Conservation (phyloP, 2,329 filamentous ascomycete genomes). For the Lecanicillium sp. region DNA sequence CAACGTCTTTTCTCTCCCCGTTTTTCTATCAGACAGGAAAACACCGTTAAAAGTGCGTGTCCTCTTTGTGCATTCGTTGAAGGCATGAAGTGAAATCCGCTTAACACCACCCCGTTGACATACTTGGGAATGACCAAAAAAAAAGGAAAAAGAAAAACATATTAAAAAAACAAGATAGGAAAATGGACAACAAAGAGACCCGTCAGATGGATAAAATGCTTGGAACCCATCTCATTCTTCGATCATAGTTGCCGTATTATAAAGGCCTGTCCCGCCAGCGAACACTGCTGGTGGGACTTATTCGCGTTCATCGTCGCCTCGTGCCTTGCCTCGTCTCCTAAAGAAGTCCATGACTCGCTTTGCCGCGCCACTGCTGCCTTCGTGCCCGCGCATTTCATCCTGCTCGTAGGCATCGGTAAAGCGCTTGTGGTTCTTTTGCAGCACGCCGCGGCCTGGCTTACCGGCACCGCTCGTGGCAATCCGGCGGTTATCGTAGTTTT, state of each 20-base stretch:
- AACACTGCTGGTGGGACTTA: neutral
- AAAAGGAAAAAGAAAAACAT: constrained; percentile 3
- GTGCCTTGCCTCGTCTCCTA: constrained; percentile 72
- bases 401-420: constrained; percentile 88
- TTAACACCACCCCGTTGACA: no score
- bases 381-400: constrained; percentile 55
- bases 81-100: no score
- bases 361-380: constrained; percentile 78
- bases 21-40: no score
- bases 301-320: constrained; percentile 45
- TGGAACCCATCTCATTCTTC: neutral
- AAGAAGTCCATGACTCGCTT: constrained; percentile 99
- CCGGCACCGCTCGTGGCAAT: constrained; percentile 21
- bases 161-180: constrained; percentile 6
- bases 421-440: constrained; percentile 81
- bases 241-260: neutral
- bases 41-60: no score
- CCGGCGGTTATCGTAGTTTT: constrained; percentile 32
- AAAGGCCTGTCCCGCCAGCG: neutral
- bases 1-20: neutral
- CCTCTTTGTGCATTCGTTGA: no score
- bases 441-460: constrained; percentile 43
- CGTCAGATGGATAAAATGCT: neutral
- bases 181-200: constrained; percentile 1
- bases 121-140: neutral